phyloP scores from a whole-genome alignment of 768 basidiomycete genomes.

The Amanita inopinata region DNA sequence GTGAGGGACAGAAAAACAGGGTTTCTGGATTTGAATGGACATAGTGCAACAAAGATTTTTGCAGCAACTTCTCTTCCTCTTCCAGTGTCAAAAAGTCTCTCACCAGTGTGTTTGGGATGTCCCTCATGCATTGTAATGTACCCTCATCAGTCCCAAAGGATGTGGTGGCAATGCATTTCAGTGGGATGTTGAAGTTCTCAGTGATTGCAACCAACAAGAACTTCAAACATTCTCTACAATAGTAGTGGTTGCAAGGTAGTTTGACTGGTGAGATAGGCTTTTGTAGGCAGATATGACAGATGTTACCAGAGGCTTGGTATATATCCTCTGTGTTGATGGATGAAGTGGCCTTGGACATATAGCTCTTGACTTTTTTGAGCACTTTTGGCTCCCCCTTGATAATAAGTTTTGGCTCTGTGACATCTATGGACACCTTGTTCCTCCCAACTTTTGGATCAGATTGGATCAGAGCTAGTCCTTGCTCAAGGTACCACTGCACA shows the following conservation, averaged over 20 bases:
- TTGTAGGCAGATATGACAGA: constrained; percentile 34
- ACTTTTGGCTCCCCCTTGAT: constrained; percentile 29
- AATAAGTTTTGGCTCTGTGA: constrained; percentile 28
- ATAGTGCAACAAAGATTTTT: constrained; percentile 31
- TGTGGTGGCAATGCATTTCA: constrained; percentile 28
- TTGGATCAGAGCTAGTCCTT: constrained; percentile 27
- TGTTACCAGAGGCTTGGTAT: background rate
- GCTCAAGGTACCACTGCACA: constrained; percentile 27
- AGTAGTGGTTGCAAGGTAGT: constrained; percentile 40
- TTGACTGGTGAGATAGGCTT: constrained; percentile 22
- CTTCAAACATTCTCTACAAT: constrained; percentile 41
- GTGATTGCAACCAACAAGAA: constrained; percentile 27
- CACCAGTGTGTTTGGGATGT: constrained; percentile 30
- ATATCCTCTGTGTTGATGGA: constrained; percentile 6
- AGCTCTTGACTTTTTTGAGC: constrained; percentile 18
- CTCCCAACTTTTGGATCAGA: constrained; percentile 25
- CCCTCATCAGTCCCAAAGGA: constrained; percentile 9
- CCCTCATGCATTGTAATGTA: constrained; percentile 18
- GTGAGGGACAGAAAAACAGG: constrained; percentile 46
- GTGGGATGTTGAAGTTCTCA: constrained; percentile 20
- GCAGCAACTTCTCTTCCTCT: constrained; percentile 31
- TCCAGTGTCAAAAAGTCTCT: constrained; percentile 26
- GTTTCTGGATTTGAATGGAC: constrained; percentile 29
- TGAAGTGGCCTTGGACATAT: constrained; percentile 16
- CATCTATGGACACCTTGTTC: constrained; percentile 35